A percentile compares a stretch with the other conserved stretches of the same genome.
Evolutionary conservation across 1,284 basidiomycete species (phyloP).

Genomic region (Sanguinoderma infundibulare): DNA sequence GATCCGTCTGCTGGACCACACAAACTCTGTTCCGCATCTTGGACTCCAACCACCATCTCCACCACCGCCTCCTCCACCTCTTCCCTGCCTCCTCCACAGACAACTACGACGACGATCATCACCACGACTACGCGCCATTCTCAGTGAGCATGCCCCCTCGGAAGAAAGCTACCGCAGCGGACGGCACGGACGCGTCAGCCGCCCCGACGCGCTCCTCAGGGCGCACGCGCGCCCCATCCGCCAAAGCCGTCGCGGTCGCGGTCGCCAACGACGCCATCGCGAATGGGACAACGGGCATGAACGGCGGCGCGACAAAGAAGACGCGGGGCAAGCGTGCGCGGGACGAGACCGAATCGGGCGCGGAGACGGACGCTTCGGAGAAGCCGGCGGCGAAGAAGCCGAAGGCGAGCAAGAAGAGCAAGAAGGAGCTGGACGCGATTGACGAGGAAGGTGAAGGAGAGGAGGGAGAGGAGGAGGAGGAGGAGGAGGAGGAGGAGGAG

Average conservation of each 20-base stretch:
- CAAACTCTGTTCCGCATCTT: background rate
- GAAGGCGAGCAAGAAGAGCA: slow-evolving; percentile 20
- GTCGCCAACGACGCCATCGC: slow-evolving; percentile 18
- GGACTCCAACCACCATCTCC: background rate
- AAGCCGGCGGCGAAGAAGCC: slow-evolving; percentile 7
- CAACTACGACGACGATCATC: background rate
- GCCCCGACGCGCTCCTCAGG: slow-evolving; percentile 24
- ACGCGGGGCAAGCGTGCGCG: slow-evolving; percentile 33
- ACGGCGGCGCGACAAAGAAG: slow-evolving; percentile 13
- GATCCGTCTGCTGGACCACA: background rate
- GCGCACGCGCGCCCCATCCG: slow-evolving; percentile 25
- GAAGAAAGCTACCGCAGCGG: slow-evolving; percentile 34
- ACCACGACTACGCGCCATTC: background rate
- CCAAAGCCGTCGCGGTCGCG: slow-evolving; percentile 29
- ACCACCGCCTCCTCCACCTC: too few relatives aligned
- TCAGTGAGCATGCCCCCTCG: slow-evolving; percentile 34
- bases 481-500: slow-evolving; percentile 11
- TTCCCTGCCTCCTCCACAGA: too few relatives aligned
- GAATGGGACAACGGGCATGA: slow-evolving; percentile 14
- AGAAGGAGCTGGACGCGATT: slow-evolving; percentile 31
- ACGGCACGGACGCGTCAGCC: background rate
- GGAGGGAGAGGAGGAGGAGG: too few relatives aligned
- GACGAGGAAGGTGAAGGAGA: too few relatives aligned
- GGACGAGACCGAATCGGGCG: slow-evolving; percentile 31
- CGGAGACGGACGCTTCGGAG: slow-evolving; percentile 22